Conservation (phyloP, 2,329 filamentous ascomycete genomes). For the Colletotrichum sp. region DNA sequence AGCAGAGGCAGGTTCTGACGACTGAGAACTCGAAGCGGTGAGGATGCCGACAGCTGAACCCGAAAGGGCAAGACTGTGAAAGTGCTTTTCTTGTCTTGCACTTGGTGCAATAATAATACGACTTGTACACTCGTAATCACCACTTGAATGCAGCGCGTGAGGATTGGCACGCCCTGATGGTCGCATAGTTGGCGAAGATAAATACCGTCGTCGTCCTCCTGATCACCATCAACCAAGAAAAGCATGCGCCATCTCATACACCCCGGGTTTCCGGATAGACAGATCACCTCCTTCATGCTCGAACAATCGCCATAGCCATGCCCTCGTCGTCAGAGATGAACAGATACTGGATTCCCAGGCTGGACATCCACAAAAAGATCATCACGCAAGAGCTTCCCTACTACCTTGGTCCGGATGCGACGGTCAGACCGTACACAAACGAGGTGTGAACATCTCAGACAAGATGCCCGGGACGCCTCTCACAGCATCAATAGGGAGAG, state of each 20-base stretch:
- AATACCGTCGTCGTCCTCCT: constrained; percentile 20
- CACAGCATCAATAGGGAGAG: constrained; percentile 51
- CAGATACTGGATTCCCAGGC: constrained; percentile 65
- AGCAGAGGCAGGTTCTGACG: constrained; percentile 13
- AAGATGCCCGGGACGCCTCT: constrained; percentile 19
- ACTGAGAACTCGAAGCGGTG: constrained; percentile 17
- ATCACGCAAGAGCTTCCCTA: constrained; percentile 64
- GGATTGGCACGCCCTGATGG: constrained; percentile 3
- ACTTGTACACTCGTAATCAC: constrained; percentile 11
- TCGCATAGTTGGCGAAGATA: constrained; percentile 10
- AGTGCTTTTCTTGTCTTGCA: constrained; percentile 10
- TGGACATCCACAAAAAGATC: constrained; percentile 65
- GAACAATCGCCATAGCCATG: not conserved
- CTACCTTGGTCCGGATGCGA: constrained; percentile 63
- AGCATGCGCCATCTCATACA: not conserved
- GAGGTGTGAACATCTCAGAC: constrained; percentile 47
- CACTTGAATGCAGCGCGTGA: not conserved
- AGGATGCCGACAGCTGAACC: constrained; percentile 11
- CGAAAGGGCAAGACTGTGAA: constrained; percentile 13
- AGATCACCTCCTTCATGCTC: not conserved
- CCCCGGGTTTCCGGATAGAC: not conserved
- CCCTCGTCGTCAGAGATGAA: constrained; percentile 46
- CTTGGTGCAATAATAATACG: constrained; percentile 12
- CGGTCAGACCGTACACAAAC: constrained; percentile 60
- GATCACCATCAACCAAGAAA: not conserved